Evolutionary conservation across 2,329 filamentous ascomycete species (phyloP), one percentile per base, ranked within the genome.

Genomic region (Dothiorella sarmentorum): DNA sequence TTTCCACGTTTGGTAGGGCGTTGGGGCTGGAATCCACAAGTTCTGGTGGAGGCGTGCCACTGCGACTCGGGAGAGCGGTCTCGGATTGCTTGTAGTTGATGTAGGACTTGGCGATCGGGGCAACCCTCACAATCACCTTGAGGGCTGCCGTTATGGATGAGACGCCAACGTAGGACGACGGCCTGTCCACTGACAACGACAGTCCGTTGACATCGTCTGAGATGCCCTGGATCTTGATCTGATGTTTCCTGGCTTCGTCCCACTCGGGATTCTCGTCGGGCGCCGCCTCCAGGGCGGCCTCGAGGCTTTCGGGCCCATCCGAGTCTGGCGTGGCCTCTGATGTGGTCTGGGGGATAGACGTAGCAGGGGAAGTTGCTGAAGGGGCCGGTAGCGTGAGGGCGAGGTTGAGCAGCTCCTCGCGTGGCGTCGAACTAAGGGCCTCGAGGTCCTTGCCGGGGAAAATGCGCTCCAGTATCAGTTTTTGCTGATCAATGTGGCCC

Each of bases 121-220:
- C 80, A 43, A 82, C 77, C 71, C 75, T 78, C 31, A 80, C 76
- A 64, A 91, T 90, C 45, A 89, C 87, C 73, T 88, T 84, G 33
- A 90, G 78, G 1, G 87, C 87, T 1, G 87, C 87, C 66, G 88
- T 88, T 67, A 90, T 87, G 5, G 87, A 90, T 0, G 88, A 90
- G 15, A 88, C 85, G 1, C 87, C 87, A 3, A 90, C 76, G 66
- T 90, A 90, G 2, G 87, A 85, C 4, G 80, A 79, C 2, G 82
- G 77, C 27, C 85, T 82, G 42, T 85, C 82, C 59, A 88, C 82
- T 5, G 81, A 67, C 60, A 81, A 73, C 4, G 86, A 89, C 2
- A 90, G 75, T 0, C 85, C 86, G 68, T 89, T 88, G 42, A 89
- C 85, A 67, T 88, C 86, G 69, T 90, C 87, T 0, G 86, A 85